Evolutionary conservation across 306 rosid species (phyloP), one percentile per base, ranked within the genome.

Genomic region (Vicia villosa): DNA sequence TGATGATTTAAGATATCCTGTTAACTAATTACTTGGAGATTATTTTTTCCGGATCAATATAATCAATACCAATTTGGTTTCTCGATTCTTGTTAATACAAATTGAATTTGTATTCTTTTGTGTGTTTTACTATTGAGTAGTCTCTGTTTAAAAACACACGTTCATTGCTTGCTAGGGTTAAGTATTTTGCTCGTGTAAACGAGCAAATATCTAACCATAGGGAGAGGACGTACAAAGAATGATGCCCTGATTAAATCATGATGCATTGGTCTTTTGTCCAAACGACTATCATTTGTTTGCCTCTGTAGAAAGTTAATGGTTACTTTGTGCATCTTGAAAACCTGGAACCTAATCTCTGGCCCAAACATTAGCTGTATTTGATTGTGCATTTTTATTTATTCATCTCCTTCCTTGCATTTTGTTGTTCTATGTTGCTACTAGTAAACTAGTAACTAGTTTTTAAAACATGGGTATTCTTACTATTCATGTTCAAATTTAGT

Each of bases 321-420:
- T 41, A 60, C 10, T 56, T 21, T 41, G 32, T 56, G 56, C 54
- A 26, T 43, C 34, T 42, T 28, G 66, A 56, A 70, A 47, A 47
- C 55, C 12, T 16, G 22, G 55, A 47, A 20, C 55, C 24, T 47
- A 7, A 34, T 34, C 38, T 34, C 38, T 34, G 1, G 10, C 10
- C 38, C 38, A 34, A 34, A 34, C 38, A 34, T 1, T 34, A 34
- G 10, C 38, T 34, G 9, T 34, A 34, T 34, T 34, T 28, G 8
- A 6, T 32, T 17, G 24, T 49, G 24, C 55, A 34, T 49, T 16
- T 49, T 49, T 49, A 20, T 16, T 5, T 11, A 24, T 32, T 38
- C 26, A 3, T 21, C 20, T 63, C 45, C 55, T 51, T 15, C 6
- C 42, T 50, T 19, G 47, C 21, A 57, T 28, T 40, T 13, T 20